Base-by-base conservation (phyloP, 148 eudicot genomes). In the Hydrangea macrophylla region DNA sequence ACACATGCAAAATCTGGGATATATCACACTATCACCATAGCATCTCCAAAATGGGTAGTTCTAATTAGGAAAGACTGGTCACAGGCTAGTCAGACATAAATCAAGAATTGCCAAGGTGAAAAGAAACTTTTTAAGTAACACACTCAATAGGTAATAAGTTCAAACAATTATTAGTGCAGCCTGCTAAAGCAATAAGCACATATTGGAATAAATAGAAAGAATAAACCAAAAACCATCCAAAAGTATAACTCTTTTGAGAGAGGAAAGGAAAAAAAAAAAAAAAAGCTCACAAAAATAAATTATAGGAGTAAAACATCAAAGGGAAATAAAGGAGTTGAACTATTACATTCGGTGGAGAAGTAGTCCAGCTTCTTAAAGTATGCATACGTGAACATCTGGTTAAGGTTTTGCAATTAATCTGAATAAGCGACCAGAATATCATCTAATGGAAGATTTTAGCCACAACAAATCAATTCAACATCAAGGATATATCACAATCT, bases 311-410 rank as follows among this genome's bases (percentile, higher is more conserved):
- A 74, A 8, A 62, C 9, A 50, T 55, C 32, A 30, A 55, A 39
- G 8, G 15, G n/a, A 73, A 55, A 54, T 33, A n/a, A n/a, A n/a
- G 50, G 65, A 39, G 44, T 25, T 45, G 50, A 62, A 72, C 13
- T 83, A 87, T 90, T 81, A 94, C 99, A 94, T 81, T 94, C 99
- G 51, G 99, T 94, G 22, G 99, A 94, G 81, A 94, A 94, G 84
- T 94, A 94, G 74, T 94, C 99, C 82, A 94, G 83, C 86, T 70
- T 82, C 86, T 89, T 94, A 80, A 90, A 94, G 78, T 90, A 94
- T 10, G 99, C 99, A 85, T 94, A 94, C 99, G 99, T 94, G 70
- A 70, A 72, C 63, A 26, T 58, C 50, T 37, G 58, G 92, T 90
- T 75, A 88, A 90, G 96, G 91, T 42, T 62, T 68, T 64, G 36